A percentile compares a stretch with the other conserved stretches of the same genome.
These are phyloP conservation scores for Venturia carpophila DNA, from an alignment of 2,329 filamentous ascomycete species.

Conservation along the genomic window DNA sequence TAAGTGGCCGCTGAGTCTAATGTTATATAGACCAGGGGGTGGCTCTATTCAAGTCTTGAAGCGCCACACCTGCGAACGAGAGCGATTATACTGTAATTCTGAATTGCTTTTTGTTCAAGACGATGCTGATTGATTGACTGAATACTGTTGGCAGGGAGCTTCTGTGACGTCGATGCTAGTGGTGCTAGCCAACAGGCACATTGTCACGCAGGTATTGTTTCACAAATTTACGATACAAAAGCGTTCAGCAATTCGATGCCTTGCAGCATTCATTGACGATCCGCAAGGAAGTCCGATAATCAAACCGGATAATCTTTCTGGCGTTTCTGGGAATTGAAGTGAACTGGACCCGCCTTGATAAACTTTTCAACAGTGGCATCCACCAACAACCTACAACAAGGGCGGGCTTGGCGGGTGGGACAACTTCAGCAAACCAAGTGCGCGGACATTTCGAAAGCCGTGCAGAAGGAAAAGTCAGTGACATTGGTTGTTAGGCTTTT, in stretches of 20 bases:
- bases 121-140: no score
- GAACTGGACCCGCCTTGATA: no score
- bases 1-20: background rate
- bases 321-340: no score
- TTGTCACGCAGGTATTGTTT: slow-evolving; percentile 1
- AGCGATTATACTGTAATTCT: background rate
- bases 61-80: slow-evolving; percentile 1
- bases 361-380: no score
- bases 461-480: slow-evolving; percentile 3
- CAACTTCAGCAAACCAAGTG: background rate
- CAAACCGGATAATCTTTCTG: no score
- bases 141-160: background rate
- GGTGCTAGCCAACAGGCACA: background rate
- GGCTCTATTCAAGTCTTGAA: background rate
- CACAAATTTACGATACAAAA: background rate
- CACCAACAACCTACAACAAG: no score
- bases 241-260: background rate
- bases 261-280: background rate
- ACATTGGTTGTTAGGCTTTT: background rate
- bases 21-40: background rate
- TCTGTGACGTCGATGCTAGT: background rate
- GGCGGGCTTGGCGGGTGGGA: no score
- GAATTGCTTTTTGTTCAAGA: background rate
- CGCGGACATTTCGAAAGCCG: background rate
- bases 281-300: no score